These are phyloP conservation scores for Laguncularia racemosa DNA, from an alignment of 345 rosid genomes.

Conservation along the genomic window DNA sequence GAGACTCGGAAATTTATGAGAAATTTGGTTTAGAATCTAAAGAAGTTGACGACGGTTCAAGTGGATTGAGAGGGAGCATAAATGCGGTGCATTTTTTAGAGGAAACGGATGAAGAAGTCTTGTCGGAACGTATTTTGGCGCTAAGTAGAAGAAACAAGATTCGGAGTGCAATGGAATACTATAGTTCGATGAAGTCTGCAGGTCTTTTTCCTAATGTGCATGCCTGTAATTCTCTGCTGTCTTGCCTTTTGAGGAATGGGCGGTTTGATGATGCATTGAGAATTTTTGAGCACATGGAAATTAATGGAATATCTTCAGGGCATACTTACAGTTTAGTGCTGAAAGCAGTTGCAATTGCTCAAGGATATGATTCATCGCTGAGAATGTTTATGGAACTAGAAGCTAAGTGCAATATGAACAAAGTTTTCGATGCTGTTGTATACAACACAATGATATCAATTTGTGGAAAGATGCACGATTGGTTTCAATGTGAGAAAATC, in stretches of 20 bases:
- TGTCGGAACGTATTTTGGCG: slow-evolving; percentile 56
- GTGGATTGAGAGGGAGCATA: slow-evolving; percentile 4
- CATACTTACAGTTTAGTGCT: slow-evolving; percentile 65
- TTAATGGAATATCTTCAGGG: slow-evolving; percentile 34
- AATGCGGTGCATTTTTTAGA: slow-evolving; percentile 45
- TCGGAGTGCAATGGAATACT: slow-evolving; percentile 56
- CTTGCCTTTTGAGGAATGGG: slow-evolving; percentile 53
- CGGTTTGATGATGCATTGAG: slow-evolving; percentile 31
- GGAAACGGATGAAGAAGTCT: slow-evolving; percentile 50
- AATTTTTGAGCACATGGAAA: slow-evolving; percentile 50
- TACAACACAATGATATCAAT: slow-evolving; percentile 72
- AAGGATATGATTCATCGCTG: slow-evolving; percentile 52
- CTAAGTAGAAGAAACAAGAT: slow-evolving; percentile 73
- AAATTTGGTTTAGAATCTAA: slow-evolving; percentile 10
- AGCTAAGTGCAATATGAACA: slow-evolving; percentile 21
- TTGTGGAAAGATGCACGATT: slow-evolving; percentile 46
- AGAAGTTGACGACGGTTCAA: slow-evolving; percentile 10
- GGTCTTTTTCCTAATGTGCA: slow-evolving; percentile 42
- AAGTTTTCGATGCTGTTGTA: slow-evolving; percentile 48
- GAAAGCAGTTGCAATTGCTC: slow-evolving; percentile 46
- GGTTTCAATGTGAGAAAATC: slow-evolving; percentile 46
- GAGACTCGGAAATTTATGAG: slow-evolving; percentile 10
- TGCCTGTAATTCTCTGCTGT: slow-evolving; percentile 67
- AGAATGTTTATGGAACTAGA: slow-evolving; percentile 43
- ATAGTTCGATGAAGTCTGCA: slow-evolving; percentile 46